These are phyloP conservation scores for Dictyostelium citrinum DNA, from an alignment of 78 protist genomes.

Conservation along the genomic window DNA sequence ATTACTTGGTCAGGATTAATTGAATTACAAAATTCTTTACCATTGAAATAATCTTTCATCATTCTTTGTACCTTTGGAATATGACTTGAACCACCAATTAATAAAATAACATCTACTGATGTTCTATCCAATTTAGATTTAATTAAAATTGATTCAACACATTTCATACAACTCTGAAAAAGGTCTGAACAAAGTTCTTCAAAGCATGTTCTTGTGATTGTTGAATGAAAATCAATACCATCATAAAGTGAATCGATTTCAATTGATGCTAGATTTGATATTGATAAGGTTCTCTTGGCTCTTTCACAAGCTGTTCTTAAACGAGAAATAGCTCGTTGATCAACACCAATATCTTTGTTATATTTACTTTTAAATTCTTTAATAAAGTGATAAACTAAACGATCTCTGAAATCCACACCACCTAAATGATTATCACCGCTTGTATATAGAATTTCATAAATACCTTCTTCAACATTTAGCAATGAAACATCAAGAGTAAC, in stretches of 20 bases:
- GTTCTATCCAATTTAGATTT: conserved; percentile 89
- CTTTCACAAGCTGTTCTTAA: conserved; percentile 95
- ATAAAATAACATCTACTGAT: conserved; percentile 93
- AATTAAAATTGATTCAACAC: conserved; percentile 82
- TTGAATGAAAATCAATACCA: conserved; percentile 92
- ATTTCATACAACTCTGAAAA: conserved; percentile 86
- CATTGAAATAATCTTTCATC: conserved; percentile 91
- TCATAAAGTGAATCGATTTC: conserved; percentile 93
- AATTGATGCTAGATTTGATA: conserved; percentile 82
- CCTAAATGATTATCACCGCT: conserved; percentile 98
- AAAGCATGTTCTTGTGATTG: conserved; percentile 93
- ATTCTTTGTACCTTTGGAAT: conserved; percentile 94
- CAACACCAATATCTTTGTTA: conserved; percentile 81
- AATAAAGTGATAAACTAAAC: conserved; percentile 90
- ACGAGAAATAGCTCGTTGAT: conserved; percentile 87
- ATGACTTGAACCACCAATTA: conserved; percentile 97
- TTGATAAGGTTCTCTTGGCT: conserved; percentile 93
- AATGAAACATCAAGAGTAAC: conserved; percentile 97
- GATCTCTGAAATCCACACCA: conserved; percentile 97
- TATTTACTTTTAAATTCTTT: conserved; percentile 73
- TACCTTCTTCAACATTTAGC: conserved; percentile 94
- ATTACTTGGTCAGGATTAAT: conserved; percentile 96
- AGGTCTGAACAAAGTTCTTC: conserved; percentile 90
- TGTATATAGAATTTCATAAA: conserved; percentile 96
- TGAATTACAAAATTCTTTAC: conserved; percentile 88